A percentile compares a stretch with the other conserved stretches of the same genome.
Evolutionary conservation across 1,284 basidiomycete species (phyloP).

Genomic region (Neolentinus lepideus): DNA sequence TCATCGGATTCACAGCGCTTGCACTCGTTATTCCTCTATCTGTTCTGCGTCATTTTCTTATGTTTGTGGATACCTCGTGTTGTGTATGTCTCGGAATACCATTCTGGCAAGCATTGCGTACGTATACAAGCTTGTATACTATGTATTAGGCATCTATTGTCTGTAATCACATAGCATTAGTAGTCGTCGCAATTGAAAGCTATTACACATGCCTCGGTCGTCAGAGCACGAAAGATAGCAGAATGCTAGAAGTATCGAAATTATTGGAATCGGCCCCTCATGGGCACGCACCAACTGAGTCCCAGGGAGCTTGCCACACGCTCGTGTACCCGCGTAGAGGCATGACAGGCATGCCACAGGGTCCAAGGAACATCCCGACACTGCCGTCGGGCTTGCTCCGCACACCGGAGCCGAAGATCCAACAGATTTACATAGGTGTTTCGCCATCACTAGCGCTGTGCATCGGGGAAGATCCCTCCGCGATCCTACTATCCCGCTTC

Average conservation of each 20-base stretch:
- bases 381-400: background rate
- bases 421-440: background rate
- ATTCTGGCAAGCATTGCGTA: background rate
- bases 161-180: background rate
- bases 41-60: background rate
- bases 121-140: background rate
- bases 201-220: background rate
- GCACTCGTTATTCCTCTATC: background rate
- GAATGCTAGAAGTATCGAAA: no score
- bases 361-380: background rate
- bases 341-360: no score
- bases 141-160: background rate
- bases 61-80: background rate
- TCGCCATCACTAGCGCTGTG: background rate
- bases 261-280: no score
- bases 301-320: no score
- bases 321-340: no score
- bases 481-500: background rate
- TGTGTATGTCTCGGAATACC: background rate
- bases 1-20: background rate
- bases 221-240: no score
- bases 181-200: background rate
- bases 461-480: background rate
- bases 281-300: no score
- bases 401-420: background rate